Evolutionary conservation across 2,329 filamentous ascomycete species (phyloP).

Genomic region (Xylaria sp.): DNA sequence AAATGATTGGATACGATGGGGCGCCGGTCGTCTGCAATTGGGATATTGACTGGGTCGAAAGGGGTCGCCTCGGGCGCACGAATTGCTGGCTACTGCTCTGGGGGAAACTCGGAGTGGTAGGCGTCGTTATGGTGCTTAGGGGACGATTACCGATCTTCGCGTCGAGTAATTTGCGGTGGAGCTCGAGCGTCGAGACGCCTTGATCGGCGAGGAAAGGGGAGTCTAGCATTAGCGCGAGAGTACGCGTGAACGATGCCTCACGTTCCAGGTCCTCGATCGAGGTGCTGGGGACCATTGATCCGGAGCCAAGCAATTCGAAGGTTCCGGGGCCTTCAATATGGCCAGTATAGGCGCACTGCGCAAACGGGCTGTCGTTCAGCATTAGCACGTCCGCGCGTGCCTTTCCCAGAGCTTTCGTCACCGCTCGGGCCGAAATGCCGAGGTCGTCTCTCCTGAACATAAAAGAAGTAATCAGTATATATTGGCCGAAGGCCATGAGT

Average conservation of each 20-base stretch:
- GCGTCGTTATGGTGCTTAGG: not conserved
- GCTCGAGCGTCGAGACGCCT: constrained; percentile 10
- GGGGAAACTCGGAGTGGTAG: not conserved
- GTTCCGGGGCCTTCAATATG: constrained; percentile 7
- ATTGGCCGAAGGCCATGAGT: not conserved
- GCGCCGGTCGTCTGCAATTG: too few species aligned
- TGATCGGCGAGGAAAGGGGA: constrained; percentile 7
- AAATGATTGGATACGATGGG: constrained; percentile 11
- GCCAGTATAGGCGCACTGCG: constrained; percentile 9
- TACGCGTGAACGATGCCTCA: constrained; percentile 14
- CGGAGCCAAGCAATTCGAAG: constrained; percentile 17
- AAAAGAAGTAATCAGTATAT: not conserved
- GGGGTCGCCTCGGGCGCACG: not conserved
- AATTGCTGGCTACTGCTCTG: not conserved
- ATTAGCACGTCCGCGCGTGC: constrained; percentile 15
- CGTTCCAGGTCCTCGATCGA: not conserved
- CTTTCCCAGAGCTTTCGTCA: constrained; percentile 5
- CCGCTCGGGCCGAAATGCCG: constrained; percentile 8
- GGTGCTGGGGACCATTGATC: constrained; percentile 1
- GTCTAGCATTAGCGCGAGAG: constrained; percentile 12
- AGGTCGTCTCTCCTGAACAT: constrained; percentile 7
- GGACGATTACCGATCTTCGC: not conserved
- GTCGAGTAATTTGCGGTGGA: constrained; percentile 17
- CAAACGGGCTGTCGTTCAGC: constrained; percentile 17
- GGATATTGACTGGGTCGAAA: not conserved